Evolutionary conservation across 441 rosid genomes (phyloP), one percentile per base, ranked within the genome.

Genomic region (Sinapis alba): DNA sequence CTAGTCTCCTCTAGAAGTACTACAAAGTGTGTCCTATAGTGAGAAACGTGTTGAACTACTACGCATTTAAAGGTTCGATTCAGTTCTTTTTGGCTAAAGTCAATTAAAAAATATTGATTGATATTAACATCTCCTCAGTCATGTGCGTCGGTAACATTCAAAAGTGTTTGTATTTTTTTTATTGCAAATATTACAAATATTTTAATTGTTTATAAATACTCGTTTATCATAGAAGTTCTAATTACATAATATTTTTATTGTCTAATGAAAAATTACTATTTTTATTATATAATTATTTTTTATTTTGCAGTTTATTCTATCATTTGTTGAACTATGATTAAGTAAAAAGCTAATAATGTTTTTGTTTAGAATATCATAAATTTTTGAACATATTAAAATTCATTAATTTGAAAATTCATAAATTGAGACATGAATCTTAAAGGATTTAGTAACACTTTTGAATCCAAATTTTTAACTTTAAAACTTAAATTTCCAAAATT

Each of bases 1-100:
- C 75, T 76, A 70, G 24, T 57, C 51, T 62, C 69, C 74, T 28
- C 45, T 76, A 62, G 70, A 62, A 76, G 75, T 76, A 69, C 64
- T 71, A 77, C 20, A 77, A 71, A 71, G 62, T 32, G 61, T 64
- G 80, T 23, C 76, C n/a, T 34, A 47, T 57, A 77, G 76, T 65
- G 71, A 57, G 34, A 38, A 76, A 69, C 20, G 79, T 63, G 66
- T 69, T 69, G 27, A 75, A 76, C 69, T 69, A 64, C 65, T 21
- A 76, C 71, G 20, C 66, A 76, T 65, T 68, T 38, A 76, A 43
- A 75, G 23, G 21, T 20, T 32, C 54, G 9, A 32, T 28, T 51
- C 47, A 51, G 5, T 28, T 56, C 23, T 53, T 53, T 53, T 9
- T 53, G n/a, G 59, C 4, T 21, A 20, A 21, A 53, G 26, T 54